These are phyloP conservation scores for Neurospora crassa DNA, from an alignment of 2,329 filamentous ascomycete genomes.

Conservation along the genomic window DNA sequence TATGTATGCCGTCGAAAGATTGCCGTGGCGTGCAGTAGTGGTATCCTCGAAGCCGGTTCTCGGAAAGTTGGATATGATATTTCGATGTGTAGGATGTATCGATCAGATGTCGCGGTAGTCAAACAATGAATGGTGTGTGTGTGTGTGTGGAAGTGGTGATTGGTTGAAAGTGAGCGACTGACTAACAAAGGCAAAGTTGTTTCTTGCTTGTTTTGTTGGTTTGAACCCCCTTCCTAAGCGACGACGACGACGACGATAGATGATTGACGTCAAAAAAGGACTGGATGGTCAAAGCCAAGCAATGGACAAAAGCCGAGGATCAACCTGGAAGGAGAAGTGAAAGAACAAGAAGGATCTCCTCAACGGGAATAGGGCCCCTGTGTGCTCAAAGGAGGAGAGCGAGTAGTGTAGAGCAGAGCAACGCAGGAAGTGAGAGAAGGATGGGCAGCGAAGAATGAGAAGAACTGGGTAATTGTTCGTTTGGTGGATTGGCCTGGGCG, in stretches of 20 bases:
- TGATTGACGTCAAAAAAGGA: not conserved
- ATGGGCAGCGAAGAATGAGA: not conserved
- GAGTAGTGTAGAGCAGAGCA: not conserved
- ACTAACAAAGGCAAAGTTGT: conserved; percentile 6
- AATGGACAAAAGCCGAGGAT: conserved; percentile 39
- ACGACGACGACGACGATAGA: not conserved
- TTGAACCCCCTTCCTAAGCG: not conserved
- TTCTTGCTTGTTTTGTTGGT: not conserved
- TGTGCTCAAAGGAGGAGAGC: not conserved
- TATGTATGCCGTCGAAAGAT: not conserved
- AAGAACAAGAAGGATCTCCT: conserved; percentile 19
- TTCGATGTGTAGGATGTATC: not conserved
- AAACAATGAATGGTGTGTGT: not conserved
- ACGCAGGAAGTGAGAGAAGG: not conserved
- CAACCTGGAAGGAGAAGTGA: conserved; percentile 43
- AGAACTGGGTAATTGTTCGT: not conserved
- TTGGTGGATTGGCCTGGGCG: not conserved
- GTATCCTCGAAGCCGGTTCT: not conserved
- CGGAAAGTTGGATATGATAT: not conserved
- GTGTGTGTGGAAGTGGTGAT: not conserved
- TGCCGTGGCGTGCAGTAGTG: not conserved
- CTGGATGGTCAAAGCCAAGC: conserved; percentile 13
- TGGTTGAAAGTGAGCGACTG: not conserved
- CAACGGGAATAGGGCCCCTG: conserved; percentile 4
- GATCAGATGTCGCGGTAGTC: not conserved